Percentiles rank a stretch among this genome's conserved stretches.
Evolutionary conservation across 148 eudicot species (phyloP).

Genomic region (Vaccinium vitisidaea): DNA sequence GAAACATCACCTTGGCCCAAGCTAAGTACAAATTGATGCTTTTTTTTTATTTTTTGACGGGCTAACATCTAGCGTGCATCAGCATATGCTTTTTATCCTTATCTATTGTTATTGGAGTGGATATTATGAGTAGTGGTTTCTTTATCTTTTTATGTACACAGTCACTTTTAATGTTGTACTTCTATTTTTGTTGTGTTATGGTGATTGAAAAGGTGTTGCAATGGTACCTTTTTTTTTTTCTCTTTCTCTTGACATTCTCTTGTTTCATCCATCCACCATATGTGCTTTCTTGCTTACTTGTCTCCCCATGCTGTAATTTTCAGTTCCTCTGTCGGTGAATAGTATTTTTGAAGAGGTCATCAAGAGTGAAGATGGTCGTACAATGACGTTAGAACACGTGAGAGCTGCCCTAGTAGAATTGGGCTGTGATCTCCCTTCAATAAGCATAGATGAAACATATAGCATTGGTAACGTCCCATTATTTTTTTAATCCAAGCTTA

Average conservation of each 20-base stretch:
- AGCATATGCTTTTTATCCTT: background rate
- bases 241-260: background rate
- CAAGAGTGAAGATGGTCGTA: constrained; percentile 63
- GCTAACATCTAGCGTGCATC: background rate
- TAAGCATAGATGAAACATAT: constrained; percentile 49
- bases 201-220: background rate
- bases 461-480: constrained; percentile 43
- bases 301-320: constrained; percentile 17
- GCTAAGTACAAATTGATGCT: background rate
- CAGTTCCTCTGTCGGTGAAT: constrained; percentile 69
- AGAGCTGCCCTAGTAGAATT: constrained; percentile 61
- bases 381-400: constrained; percentile 70
- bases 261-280: background rate
- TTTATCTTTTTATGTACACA: background rate
- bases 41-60: too few species aligned
- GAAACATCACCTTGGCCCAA: background rate
- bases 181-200: background rate
- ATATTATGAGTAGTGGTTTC: background rate
- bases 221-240: background rate
- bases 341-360: constrained; percentile 70
- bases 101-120: background rate
- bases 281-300: background rate
- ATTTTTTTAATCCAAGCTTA: background rate
- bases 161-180: background rate
- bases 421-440: constrained; percentile 52